These are phyloP conservation scores for Amanita subjunquillea DNA, from an alignment of 768 basidiomycete genomes.

Conservation along the genomic window DNA sequence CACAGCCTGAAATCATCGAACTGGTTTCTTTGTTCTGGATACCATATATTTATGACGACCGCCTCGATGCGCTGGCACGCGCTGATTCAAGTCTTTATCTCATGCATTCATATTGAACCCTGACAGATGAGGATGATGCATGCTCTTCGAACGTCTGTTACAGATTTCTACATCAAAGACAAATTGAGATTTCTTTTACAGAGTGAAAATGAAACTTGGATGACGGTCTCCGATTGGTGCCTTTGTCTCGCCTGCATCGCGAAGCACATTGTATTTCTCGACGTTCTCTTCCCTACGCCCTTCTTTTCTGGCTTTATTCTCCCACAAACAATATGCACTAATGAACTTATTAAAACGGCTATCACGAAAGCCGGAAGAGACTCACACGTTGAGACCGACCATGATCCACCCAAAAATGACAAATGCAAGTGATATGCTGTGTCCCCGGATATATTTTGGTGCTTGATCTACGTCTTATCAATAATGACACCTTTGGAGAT, in stretches of 20 bases:
- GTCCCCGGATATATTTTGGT: conserved; percentile 12
- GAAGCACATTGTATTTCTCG: background rate
- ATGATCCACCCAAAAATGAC: conserved; percentile 41
- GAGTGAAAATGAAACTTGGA: background rate
- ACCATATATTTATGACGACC: no score
- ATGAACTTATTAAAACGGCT: background rate
- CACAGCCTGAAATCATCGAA: no score
- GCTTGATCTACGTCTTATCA: background rate
- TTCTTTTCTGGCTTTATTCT: background rate
- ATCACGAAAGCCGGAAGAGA: conserved; percentile 2
- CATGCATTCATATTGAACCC: no score
- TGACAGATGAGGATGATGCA: no score
- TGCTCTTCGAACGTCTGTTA: background rate
- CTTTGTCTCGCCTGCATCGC: background rate
- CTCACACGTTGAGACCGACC: conserved; percentile 49
- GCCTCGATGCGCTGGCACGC: no score
- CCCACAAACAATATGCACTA: conserved; percentile 35
- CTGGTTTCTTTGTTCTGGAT: no score
- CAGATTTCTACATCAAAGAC: background rate
- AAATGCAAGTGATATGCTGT: conserved; percentile 49
- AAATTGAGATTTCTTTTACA: background rate
- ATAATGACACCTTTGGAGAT: background rate
- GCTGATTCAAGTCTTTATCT: no score
- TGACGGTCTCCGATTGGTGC: background rate
- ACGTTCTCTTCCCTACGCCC: background rate